phyloP scores from a whole-genome alignment of 2,329 filamentous ascomycete genomes.

The Kalaharituber pfeilii region DNA sequence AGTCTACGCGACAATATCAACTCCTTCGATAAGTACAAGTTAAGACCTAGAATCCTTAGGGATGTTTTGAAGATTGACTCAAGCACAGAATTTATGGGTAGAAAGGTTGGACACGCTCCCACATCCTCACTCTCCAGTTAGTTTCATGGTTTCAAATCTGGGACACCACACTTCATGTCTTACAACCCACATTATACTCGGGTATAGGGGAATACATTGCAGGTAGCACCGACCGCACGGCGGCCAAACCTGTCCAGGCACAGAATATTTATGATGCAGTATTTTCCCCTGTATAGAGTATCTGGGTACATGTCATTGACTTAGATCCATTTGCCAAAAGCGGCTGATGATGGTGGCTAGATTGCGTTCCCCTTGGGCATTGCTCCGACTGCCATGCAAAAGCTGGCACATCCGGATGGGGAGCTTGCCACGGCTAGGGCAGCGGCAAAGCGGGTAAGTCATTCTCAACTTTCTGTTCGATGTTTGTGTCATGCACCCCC shows the following conservation, averaged over 20 bases:
- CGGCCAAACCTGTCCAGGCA: too few relatives aligned
- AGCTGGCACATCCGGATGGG: slow-evolving; percentile 36
- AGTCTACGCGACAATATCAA: slow-evolving; percentile 36
- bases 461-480: too few relatives aligned
- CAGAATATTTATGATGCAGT: too few relatives aligned
- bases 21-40: slow-evolving; percentile 36
- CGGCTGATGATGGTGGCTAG: slow-evolving; percentile 11
- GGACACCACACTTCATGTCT: too few relatives aligned
- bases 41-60: slow-evolving; percentile 32
- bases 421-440: slow-evolving; percentile 35
- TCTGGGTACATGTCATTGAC: too few relatives aligned
- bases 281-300: too few relatives aligned
- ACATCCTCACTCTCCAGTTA: too few relatives aligned
- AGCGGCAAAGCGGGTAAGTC: slow-evolving; percentile 25
- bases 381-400: slow-evolving; percentile 37
- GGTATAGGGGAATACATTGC: too few relatives aligned
- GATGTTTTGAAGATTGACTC: slow-evolving; percentile 28
- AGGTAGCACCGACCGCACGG: too few relatives aligned
- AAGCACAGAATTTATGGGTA: slow-evolving; percentile 14
- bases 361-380: slow-evolving; percentile 37
- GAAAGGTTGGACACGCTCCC: slow-evolving; percentile 12
- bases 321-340: too few relatives aligned
- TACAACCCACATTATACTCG: too few relatives aligned
- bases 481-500: slow-evolving; percentile 6
- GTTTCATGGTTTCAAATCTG: too few relatives aligned